Evolutionary conservation across 2,329 filamentous ascomycete species (phyloP).

Genomic region (Cladosporium velox): DNA sequence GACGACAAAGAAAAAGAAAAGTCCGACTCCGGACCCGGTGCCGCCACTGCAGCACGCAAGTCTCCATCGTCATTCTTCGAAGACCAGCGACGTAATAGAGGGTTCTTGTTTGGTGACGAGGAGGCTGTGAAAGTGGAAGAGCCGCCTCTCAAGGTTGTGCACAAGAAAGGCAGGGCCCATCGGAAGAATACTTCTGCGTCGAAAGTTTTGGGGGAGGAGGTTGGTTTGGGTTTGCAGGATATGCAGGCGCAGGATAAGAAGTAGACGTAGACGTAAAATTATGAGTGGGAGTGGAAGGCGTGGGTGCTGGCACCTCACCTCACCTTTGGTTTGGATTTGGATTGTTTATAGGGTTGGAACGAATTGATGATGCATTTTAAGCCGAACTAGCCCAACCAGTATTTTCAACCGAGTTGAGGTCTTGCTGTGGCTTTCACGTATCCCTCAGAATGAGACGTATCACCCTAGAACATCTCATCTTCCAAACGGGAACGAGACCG

Average conservation of each 20-base stretch:
- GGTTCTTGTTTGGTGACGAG: conserved; percentile 29
- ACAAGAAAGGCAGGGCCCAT: conserved; percentile 14
- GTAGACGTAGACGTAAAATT: not conserved
- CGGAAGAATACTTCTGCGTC: not conserved
- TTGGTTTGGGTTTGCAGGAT: conserved; percentile 9
- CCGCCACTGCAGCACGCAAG: not conserved
- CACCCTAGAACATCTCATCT: not conserved
- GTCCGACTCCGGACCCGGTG: not conserved
- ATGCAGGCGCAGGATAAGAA: not conserved
- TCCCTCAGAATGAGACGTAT: not conserved
- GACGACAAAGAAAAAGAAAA: not conserved
- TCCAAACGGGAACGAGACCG: not conserved
- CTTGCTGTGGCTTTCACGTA: not conserved
- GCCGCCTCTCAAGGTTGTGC: conserved; percentile 6
- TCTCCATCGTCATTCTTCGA: conserved; percentile 22
- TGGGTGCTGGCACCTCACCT: not conserved
- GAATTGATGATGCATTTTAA: not conserved
- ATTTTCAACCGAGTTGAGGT: not conserved
- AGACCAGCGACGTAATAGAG: conserved; percentile 24
- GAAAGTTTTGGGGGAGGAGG: conserved; percentile 3
- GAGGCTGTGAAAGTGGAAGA: not conserved
- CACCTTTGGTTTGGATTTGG: too few relatives aligned
- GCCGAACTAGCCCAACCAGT: not conserved
- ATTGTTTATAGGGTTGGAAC: not conserved
- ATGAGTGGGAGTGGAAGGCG: not conserved